Conservation (phyloP, 78 protist genomes). For the Planoprotostelium fungivorum region DNA sequence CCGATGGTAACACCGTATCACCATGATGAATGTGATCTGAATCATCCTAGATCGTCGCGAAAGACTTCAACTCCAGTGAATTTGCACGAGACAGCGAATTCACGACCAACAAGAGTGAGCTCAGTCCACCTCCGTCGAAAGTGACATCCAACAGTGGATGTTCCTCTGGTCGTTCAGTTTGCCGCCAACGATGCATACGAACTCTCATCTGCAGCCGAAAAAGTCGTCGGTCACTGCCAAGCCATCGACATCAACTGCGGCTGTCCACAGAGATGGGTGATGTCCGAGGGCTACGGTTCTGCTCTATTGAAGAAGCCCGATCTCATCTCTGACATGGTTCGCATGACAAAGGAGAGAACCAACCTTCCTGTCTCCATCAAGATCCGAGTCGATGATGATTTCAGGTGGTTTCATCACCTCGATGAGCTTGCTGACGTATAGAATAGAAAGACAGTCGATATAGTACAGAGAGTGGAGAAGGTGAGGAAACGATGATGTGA, state of each 20-base stretch:
- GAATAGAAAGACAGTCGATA: slow-evolving; percentile 59
- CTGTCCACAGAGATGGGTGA: slow-evolving; percentile 88
- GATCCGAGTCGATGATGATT: slow-evolving; percentile 57
- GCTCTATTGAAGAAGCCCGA: slow-evolving; percentile 49
- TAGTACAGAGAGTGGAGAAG: slow-evolving; percentile 39
- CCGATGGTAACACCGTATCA: slow-evolving; percentile 65
- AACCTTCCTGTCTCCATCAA: slow-evolving; percentile 56
- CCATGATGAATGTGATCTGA: slow-evolving; percentile 4
- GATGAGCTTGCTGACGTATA: slow-evolving; percentile 1
- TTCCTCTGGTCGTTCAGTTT: slow-evolving; percentile 74
- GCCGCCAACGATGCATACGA: slow-evolving; percentile 59
- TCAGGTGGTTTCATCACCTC: background rate
- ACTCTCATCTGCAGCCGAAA: slow-evolving; percentile 53
- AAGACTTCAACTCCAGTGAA: slow-evolving; percentile 22
- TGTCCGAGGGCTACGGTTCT: slow-evolving; percentile 66
- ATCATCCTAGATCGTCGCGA: slow-evolving; percentile 15
- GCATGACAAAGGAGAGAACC: slow-evolving; percentile 11
- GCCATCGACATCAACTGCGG: slow-evolving; percentile 85
- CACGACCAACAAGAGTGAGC: slow-evolving; percentile 16
- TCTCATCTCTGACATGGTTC: slow-evolving; percentile 61
- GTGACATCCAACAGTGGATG: slow-evolving; percentile 28
- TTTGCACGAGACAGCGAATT: slow-evolving; percentile 57
- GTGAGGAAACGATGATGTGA: no score
- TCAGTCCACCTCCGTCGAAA: no score
- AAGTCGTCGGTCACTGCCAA: slow-evolving; percentile 34